Evolutionary conservation across 2,329 filamentous ascomycete genomes (phyloP), one percentile per base, ranked within the genome.

Genomic region (Ceratocystis colombiana): DNA sequence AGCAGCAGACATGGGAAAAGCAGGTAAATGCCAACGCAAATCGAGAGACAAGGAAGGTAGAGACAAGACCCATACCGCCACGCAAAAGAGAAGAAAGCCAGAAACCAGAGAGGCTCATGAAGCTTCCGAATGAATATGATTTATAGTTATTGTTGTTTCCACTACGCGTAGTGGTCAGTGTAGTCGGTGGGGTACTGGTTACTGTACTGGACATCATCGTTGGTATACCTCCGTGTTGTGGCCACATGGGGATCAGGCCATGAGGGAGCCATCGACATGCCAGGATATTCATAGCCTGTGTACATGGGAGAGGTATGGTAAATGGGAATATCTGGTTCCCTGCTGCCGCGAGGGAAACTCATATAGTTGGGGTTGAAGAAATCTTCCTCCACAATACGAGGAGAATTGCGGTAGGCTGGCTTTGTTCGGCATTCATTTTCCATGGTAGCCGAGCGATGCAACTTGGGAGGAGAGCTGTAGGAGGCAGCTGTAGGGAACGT

Each of bases 121-220:
- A 33, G 30, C 53, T n/a, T 12, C 10, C 17, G 6, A 7, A 25
- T 17, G 28, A n/a, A 10, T 1, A 37, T 7, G 17, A n/a, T 30
- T 7, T 59, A 12, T 6, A n/a, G 28, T 7, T 25, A 8, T 37
- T 8, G 28, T 8, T 41, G 10, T 59, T 59, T 37, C 33, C 53
- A 57, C 10, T 15, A 37, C 12, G 53, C 3, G n/a, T 63, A 50
- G 44, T 48, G 22, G 44, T 17, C 22, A 5, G 12, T 33, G 44
- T 45, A 46, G 61, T 63, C 61, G 4, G 44, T 50, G 22, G 61
- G 61, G 41, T 63, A 63, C 20, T 62, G 44, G n/a, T 62, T 62
- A 30, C 61, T 30, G 37, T 55, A 64, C n/a, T 55, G 46, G 10
- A 64, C 46, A 15, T 64, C 62, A 1, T 41, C 37, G 15, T 37